Conservation (phyloP, 139 green algal genomes). For the Coccomyxa sp. region DNA sequence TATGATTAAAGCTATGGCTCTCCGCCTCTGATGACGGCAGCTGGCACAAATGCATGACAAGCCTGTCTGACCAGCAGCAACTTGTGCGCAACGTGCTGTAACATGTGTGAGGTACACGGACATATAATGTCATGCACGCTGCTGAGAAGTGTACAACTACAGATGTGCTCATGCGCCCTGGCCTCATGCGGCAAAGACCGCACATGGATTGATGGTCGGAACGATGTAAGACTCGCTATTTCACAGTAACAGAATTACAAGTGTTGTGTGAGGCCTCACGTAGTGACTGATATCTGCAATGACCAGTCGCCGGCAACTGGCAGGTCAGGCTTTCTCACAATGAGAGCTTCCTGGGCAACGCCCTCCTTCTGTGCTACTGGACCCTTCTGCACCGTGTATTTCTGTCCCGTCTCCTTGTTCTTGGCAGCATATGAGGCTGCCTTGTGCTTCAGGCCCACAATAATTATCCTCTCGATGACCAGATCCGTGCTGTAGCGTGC, state of each 20-base stretch:
- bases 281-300: slow-evolving; percentile 13
- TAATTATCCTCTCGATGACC: slow-evolving; percentile 39
- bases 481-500: not conserved
- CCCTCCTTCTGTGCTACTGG: slow-evolving; percentile 24
- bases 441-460: slow-evolving; percentile 37
- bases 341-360: slow-evolving; percentile 25
- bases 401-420: not conserved
- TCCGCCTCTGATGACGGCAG: not conserved
- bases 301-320: slow-evolving; percentile 35
- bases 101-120: too few relatives aligned
- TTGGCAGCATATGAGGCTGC: slow-evolving; percentile 13
- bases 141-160: too few relatives aligned
- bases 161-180: too few relatives aligned
- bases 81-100: not conserved
- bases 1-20: not conserved
- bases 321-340: slow-evolving; percentile 51
- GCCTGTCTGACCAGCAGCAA: not conserved
- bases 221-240: too few relatives aligned
- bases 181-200: too few relatives aligned
- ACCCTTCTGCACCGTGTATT: slow-evolving; percentile 21
- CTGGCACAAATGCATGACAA: not conserved
- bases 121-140: too few relatives aligned
- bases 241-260: not conserved
- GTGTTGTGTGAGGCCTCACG: not conserved
- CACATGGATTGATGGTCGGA: too few relatives aligned